phyloP scores from a whole-genome alignment of 208 protist species.

The Trichomonas vaginalis region DNA sequence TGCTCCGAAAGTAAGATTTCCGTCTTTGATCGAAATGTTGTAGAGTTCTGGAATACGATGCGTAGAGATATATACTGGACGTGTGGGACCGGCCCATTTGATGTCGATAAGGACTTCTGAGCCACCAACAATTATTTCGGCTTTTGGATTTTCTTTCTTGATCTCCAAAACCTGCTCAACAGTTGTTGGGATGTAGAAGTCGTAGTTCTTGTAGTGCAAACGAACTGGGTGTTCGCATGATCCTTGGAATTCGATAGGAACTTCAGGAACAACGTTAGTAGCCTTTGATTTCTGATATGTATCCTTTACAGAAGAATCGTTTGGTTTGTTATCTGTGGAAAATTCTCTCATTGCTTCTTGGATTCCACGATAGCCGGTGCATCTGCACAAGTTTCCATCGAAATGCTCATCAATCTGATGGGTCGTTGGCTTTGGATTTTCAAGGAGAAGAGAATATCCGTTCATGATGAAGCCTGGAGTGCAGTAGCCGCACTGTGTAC shows the following conservation, averaged over 20 bases:
- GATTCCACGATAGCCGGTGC: slow-evolving; percentile 38
- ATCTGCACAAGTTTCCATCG: slow-evolving; percentile 37
- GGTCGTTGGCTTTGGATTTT: slow-evolving; percentile 22
- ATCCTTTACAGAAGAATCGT: background rate
- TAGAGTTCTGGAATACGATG: background rate
- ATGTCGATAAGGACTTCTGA: background rate
- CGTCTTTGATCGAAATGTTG: background rate
- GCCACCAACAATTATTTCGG: background rate
- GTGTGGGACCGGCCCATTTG: background rate
- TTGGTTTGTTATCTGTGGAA: background rate
- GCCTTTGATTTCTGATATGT: background rate
- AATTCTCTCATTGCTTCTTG: background rate
- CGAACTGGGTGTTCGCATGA: background rate
- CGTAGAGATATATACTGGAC: background rate
- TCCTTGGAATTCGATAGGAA: background rate
- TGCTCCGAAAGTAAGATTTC: background rate
- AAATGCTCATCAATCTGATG: slow-evolving; percentile 33
- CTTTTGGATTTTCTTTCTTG: background rate
- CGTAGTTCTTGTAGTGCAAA: background rate
- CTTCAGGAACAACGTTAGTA: background rate
- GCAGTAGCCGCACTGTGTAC: slow-evolving; percentile 33
- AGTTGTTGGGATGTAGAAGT: background rate
- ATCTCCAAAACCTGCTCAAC: background rate
- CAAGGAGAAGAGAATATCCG: slow-evolving; percentile 25
- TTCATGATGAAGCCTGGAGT: slow-evolving; percentile 36